These are phyloP conservation scores for Linnemannia schmuckeri DNA, from an alignment of 192 early-diverging fungal genomes.

Conservation along the genomic window DNA sequence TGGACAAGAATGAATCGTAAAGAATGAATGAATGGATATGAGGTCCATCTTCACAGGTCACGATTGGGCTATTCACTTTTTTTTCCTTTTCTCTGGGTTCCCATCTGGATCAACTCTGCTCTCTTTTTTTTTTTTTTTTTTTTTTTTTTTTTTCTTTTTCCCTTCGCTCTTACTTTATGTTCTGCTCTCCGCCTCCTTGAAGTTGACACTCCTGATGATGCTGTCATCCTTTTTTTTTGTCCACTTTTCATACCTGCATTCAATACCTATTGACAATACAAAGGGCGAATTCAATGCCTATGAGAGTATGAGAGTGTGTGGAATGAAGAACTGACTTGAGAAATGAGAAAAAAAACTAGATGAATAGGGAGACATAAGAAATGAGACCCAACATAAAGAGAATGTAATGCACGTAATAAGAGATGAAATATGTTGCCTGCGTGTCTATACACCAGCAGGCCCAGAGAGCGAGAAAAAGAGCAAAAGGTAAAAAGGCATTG, in stretches of 20 bases:
- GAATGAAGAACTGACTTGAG: not conserved
- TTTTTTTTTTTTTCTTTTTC: not conserved
- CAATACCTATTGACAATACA: not conserved
- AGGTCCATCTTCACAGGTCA: not conserved
- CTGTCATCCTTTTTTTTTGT: not conserved
- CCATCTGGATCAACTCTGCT: slow-evolving; percentile 15
- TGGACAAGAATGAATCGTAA: not conserved
- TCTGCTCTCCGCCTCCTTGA: slow-evolving; percentile 13
- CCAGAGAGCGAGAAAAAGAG: not conserved
- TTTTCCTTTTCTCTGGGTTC: slow-evolving; percentile 12
- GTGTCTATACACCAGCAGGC: not conserved
- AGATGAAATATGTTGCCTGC: not conserved
- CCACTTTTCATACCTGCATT: not conserved
- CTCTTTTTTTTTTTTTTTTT: not conserved
- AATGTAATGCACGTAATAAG: not conserved
- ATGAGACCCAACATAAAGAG: not conserved
- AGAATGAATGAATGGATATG: not conserved
- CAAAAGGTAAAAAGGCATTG: not conserved
- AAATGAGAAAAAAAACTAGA: not conserved
- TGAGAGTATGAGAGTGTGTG: not conserved
- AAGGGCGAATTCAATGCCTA: not conserved
- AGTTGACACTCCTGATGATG: not conserved
- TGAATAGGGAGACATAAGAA: not conserved
- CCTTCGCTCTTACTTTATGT: not conserved
- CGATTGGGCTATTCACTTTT: not conserved